Evolutionary conservation across 2,329 filamentous ascomycete species (phyloP), one percentile per base, ranked within the genome.

Genomic region (Metarhizium sp.): DNA sequence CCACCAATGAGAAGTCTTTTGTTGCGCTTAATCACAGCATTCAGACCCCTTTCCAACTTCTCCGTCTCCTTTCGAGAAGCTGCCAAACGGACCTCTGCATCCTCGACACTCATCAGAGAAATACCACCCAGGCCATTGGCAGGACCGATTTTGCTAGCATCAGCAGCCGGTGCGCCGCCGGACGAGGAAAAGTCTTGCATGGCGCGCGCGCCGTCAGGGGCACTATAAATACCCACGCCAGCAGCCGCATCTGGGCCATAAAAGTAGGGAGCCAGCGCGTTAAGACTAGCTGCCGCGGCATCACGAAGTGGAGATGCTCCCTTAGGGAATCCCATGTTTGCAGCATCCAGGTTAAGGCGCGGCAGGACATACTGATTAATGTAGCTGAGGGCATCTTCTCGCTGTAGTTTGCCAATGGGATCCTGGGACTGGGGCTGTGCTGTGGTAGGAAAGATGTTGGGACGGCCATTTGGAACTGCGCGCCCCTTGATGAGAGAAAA

Each of bases 281-380:
- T 78, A 38, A 81, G 71, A 59, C 76, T 79, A 7, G 76, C 74
- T 43, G 76, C 73, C 25, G 76, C 73, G 13, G 75, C 71, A 25
- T 78, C 72, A 52, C 75, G 75, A 10, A 72, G 65, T 2, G 71
- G 65, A 0, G 69, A 64, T 0, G 68, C 62, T 5, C 68, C 69
- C 59, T 73, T 75, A 11, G 71, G 64, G 29, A 68, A 65, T 6
- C 70, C 70, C 63, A 75, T 69, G 57, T 77, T 78, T 55, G 74
- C 73, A 32, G 73, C 74, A 43, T 77, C 77, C 2, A 81, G 71
- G 60, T 81, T 81, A 16, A 83, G 73, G 4, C 78, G 77, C 18
- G 84, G 83, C 38, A 86, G 72, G 2, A 87, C 81, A 60, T 84
- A 85, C 67, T 87, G 83, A 66, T 87, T 86, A 68, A 87, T 85